Conservation (phyloP, 1,139 yeast species). For the Hansenula sp. region DNA sequence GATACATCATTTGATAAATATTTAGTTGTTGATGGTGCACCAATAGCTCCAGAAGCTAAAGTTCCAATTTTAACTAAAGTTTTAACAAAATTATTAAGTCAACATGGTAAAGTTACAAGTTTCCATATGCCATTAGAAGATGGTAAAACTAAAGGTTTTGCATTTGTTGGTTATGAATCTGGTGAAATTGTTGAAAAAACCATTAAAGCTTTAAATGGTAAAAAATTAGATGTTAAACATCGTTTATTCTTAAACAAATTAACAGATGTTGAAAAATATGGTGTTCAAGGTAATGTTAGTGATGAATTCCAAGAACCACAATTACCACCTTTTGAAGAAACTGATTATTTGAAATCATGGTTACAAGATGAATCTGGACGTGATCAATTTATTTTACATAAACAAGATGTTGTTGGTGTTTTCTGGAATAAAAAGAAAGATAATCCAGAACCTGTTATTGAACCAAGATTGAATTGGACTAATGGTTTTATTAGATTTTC, state of each 20-base stretch:
- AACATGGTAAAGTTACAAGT: conserved; percentile 47
- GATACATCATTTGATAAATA: conserved; percentile 70
- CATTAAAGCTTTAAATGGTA: conserved; percentile 75
- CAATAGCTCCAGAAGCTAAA: conserved; percentile 88
- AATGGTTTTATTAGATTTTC: conserved; percentile 86
- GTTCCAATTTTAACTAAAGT: conserved; percentile 83
- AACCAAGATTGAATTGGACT: conserved; percentile 81
- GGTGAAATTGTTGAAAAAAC: conserved; percentile 72
- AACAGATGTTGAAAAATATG: conserved; percentile 80
- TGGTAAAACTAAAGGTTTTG: conserved; percentile 82
- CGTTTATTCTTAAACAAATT: conserved; percentile 80
- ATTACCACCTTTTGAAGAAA: conserved; percentile 62
- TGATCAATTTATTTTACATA: conserved; percentile 84
- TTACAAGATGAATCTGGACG: conserved; percentile 84
- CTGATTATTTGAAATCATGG: conserved; percentile 88
- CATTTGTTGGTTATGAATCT: conserved; percentile 78
- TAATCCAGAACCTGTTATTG: conserved; percentile 73
- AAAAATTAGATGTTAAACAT: conserved; percentile 92
- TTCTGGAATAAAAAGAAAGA: conserved; percentile 81
- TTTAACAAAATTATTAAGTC: conserved; percentile 70
- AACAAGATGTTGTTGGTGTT: conserved; percentile 76
- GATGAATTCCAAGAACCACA: conserved; percentile 68
- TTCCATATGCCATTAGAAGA: conserved; percentile 78
- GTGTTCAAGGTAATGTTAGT: conserved; percentile 59
- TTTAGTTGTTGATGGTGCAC: conserved; percentile 92